Evolutionary conservation across 2,329 filamentous ascomycete genomes (phyloP).

Genomic region (Chaetothyriales sp.): DNA sequence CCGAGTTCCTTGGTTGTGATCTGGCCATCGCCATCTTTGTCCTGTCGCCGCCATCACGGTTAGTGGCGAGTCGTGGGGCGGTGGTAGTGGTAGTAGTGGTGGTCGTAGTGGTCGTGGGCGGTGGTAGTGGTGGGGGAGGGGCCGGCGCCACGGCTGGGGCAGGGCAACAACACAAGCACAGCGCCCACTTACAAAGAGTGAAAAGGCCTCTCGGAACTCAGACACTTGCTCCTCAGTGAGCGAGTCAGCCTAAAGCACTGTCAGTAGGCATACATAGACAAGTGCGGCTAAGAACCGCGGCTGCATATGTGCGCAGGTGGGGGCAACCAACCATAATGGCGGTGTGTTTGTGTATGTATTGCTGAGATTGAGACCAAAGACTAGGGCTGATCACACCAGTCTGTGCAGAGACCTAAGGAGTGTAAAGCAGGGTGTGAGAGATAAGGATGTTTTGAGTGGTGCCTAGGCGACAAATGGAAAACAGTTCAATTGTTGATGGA

Average conservation of each 20-base stretch:
- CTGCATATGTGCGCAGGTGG: background rate
- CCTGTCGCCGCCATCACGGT: constrained; percentile 34
- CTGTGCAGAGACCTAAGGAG: background rate
- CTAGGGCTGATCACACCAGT: background rate
- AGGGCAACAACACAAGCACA: too few species aligned
- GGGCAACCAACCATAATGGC: background rate
- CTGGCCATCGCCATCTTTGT: constrained; percentile 85
- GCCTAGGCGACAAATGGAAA: background rate
- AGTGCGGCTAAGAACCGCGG: too few species aligned
- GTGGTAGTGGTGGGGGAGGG: background rate
- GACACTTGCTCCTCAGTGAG: constrained; percentile 99
- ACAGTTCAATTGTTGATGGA: background rate
- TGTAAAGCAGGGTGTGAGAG: background rate
- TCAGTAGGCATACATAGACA: background rate
- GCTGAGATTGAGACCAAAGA: background rate
- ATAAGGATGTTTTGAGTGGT: background rate
- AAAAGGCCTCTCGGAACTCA: constrained; percentile 99
- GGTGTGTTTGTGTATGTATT: background rate
- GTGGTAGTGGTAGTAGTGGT: background rate
- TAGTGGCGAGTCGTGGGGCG: background rate
- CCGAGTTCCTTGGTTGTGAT: constrained; percentile 85
- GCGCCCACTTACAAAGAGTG: constrained; percentile 75
- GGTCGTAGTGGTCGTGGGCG: too few species aligned
- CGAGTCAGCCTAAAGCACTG: constrained; percentile 62
- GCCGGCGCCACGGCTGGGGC: background rate